phyloP scores from a whole-genome alignment of 192 early-diverging fungal species.

The Chytriomyces hyalinus region DNA sequence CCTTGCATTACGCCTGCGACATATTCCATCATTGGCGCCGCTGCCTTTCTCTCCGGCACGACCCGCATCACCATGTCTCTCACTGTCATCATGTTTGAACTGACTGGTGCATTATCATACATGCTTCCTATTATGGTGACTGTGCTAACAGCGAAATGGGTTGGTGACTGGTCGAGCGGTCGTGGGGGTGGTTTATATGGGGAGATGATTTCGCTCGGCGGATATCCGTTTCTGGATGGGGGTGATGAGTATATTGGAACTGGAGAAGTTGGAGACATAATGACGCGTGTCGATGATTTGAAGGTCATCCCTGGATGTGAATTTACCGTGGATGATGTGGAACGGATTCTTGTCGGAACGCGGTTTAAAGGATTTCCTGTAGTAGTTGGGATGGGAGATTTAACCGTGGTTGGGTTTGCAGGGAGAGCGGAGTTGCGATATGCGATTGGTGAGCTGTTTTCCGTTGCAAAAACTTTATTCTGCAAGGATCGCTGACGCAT shows the following conservation, averaged over 20 bases:
- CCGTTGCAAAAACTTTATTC: not conserved
- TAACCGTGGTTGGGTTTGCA: slow-evolving; percentile 75
- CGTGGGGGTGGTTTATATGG: slow-evolving; percentile 74
- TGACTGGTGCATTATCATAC: slow-evolving; percentile 94
- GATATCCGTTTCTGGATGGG: slow-evolving; percentile 60
- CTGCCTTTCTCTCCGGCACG: slow-evolving; percentile 83
- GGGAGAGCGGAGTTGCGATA: slow-evolving; percentile 80
- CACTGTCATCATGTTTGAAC: slow-evolving; percentile 98
- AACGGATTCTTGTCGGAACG: slow-evolving; percentile 55
- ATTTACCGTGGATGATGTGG: slow-evolving; percentile 52
- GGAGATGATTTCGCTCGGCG: slow-evolving; percentile 53
- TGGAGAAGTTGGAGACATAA: slow-evolving; percentile 40
- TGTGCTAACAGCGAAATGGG: slow-evolving; percentile 71
- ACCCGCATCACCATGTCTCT: slow-evolving; percentile 81
- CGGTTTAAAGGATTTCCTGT: slow-evolving; percentile 61
- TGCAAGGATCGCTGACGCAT: not conserved
- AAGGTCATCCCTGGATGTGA: slow-evolving; percentile 41
- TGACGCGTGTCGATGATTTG: slow-evolving; percentile 48
- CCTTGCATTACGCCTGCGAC: slow-evolving; percentile 93
- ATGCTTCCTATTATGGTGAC: slow-evolving; percentile 64
- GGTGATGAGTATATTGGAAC: slow-evolving; percentile 45
- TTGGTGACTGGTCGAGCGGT: slow-evolving; percentile 62
- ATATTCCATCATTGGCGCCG: slow-evolving; percentile 93
- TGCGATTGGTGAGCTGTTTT: slow-evolving; percentile 51
- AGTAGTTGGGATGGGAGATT: slow-evolving; percentile 31